Base-by-base conservation (phyloP, 2,329 filamentous ascomycete species). In the Fusarium graminum region DNA sequence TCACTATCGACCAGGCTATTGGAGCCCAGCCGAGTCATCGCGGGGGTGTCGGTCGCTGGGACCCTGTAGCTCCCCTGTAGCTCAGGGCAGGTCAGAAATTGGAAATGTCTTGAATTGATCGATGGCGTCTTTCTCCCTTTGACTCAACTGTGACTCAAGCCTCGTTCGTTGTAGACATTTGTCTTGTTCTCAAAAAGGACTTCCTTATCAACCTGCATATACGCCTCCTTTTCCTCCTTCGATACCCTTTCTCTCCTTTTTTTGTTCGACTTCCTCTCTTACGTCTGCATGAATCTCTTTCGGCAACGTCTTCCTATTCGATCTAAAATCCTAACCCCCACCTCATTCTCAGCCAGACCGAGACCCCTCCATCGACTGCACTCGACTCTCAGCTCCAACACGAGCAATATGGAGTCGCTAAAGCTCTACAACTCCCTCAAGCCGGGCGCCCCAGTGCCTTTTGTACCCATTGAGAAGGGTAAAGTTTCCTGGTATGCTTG, bases 401-500 rank as follows among this genome's bases (percentile, higher is more conserved):
- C 51, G 65, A 59, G 46, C 72, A 74, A 72, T 72, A 84, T 85
- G 83, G 82, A 82, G 72, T 79, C 87, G 45, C 82, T 96, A 71
- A 90, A 88, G 75, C 83, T 97, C 68, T 92, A 90, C 83, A 96
- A 95, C 80, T 93, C 91, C 7, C 82, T 97, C 73, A 91, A 81
- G 72, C 83, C 92, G 12, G 86, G 91, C 62, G 83, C 83, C 12
- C 92, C 94, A 74, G 89, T 90, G 42, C 86, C 88, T 6, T 95
- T 96, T 74, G 80, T 90, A 41, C 92, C 92, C 14, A 84, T 92
- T 45, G 88, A 94, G 74, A 81, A 84, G 10, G 86, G 88, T 26
- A 89, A 90, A 74, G 86, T 96, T 28, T 88, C 88, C 7, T 97
- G 93, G 92, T 97, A 97, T 78, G 91, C 90, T 69, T 97, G 93